These are phyloP conservation scores for Nicotiana tabacum DNA, from an alignment of 257 asterid genomes.

Conservation along the genomic window DNA sequence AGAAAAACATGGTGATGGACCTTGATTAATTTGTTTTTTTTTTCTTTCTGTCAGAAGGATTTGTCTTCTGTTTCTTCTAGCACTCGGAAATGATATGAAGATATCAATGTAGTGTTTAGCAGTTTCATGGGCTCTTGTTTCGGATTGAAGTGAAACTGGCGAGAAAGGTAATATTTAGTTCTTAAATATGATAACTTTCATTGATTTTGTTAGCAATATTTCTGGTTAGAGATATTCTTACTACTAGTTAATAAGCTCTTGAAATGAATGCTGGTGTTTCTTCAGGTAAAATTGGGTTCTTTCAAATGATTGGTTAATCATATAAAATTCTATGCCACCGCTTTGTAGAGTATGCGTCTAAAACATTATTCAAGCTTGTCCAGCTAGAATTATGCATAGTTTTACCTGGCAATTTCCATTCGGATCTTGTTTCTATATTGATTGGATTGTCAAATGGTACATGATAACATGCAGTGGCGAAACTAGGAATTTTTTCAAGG, in stretches of 20 bases:
- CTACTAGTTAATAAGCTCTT: not conserved
- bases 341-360: not conserved
- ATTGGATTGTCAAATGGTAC: not conserved
- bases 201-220: not conserved
- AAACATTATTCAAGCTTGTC: not conserved
- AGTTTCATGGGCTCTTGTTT: not conserved
- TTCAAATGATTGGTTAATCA: too few species aligned
- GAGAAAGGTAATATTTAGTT: not conserved
- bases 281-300: not conserved
- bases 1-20: not conserved
- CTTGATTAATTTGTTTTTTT: not conserved
- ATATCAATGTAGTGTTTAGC: not conserved
- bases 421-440: not conserved
- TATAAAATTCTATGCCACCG: too few species aligned
- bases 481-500: too few species aligned
- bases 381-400: not conserved
- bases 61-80: not conserved
- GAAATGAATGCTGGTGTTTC: not conserved
- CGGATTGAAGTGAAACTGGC: not conserved
- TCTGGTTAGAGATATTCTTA: not conserved
- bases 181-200: not conserved
- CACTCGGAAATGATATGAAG: not conserved
- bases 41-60: not conserved
- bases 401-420: not conserved
- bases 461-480: not conserved